Base-by-base conservation (phyloP, 768 basidiomycete genomes). In the Bullera alba region DNA sequence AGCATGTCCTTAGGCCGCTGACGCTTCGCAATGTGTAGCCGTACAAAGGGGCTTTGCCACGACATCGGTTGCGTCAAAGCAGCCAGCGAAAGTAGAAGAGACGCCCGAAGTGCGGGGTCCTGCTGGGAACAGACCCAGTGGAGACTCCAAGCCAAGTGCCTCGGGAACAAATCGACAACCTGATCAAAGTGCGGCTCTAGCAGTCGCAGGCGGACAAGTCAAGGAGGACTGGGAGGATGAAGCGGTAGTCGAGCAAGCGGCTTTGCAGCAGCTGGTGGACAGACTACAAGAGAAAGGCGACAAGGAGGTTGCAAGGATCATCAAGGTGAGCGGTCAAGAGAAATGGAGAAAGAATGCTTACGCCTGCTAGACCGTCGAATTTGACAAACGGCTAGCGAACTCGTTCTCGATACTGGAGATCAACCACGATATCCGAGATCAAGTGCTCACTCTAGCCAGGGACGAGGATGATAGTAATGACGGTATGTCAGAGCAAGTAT, bases 221-320 rank as follows among this genome's bases (percentile, higher is more conserved):
- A 42, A 37, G 42, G 53, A 53, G 41, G 62, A 58, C 53, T 64
- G 70, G 63, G 61, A 61, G 49, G 58, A 59, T 53, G 61, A 61
- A 35, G 53, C 53, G 5, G 55, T 59, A 17, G 53, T 63, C 6
- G 75, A 75, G 51, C 61, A 70, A 50, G 54, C 58, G 21, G 76
- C 77, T 26, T 75, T 89, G 44, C 89, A 91, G 73, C 74, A 71
- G 39, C 63, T 89, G 41, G 80, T 93, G 1, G 89, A 93, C 56
- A 84, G 81, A 61, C 75, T 84, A 42, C 88, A 93, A 63, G 88
- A 92, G 17, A 90, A 83, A 66, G 85, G 80, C 4, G 87, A 93
- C 70, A 90, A 83, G 69, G 93, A 95, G 61, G 81, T 92, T 49
- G 72, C 76, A 4, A 78, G 83, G 50, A 74, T 80, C 8, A 53